phyloP scores from a whole-genome alignment of 768 basidiomycete genomes.

The Chalciporus chontae region DNA sequence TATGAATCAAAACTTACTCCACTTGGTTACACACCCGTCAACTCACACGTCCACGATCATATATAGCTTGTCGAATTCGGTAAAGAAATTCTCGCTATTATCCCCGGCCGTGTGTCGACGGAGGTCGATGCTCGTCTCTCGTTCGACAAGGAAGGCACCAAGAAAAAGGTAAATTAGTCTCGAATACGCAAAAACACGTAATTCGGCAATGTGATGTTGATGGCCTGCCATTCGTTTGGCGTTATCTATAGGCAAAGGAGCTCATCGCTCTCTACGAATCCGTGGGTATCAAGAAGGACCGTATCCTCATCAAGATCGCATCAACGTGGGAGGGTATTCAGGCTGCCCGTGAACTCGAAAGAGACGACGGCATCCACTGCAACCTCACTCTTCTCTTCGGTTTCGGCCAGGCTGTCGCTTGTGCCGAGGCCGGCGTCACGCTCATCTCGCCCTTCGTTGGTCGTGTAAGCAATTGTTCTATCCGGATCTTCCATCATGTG shows the following conservation, averaged over 20 bases:
- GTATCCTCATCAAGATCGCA: conserved; percentile 98
- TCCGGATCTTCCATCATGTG: conserved; percentile 12
- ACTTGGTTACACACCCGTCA: conserved; percentile 7
- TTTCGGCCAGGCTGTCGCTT: conserved; percentile 97
- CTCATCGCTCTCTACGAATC: conserved; percentile 94
- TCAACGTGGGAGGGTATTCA: conserved; percentile 99
- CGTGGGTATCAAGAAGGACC: conserved; percentile 90
- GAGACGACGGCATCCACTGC: conserved; percentile 92
- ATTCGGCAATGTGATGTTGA: conserved; percentile 15
- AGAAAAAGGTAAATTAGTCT: conserved; percentile 61
- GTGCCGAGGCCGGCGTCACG: conserved; percentile 97
- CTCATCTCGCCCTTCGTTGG: conserved; percentile 99
- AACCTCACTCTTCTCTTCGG: conserved; percentile 99
- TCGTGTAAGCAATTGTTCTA: conserved; percentile 54
- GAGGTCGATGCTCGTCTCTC: conserved; percentile 98
- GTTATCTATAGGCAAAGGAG: conserved; percentile 58
- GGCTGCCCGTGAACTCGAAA: conserved; percentile 93
- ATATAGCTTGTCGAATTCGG: conserved; percentile 94
- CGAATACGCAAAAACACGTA: conserved; percentile 20
- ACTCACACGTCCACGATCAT: conserved; percentile 12
- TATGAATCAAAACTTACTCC: conserved; percentile 37
- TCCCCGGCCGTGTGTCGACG: conserved; percentile 98
- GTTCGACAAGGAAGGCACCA: conserved; percentile 91
- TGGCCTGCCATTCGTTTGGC: conserved; percentile 4
- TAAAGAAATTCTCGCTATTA: conserved; percentile 89